These are phyloP conservation scores for Raphanus sativus DNA, from an alignment of 345 rosid species.

Conservation along the genomic window DNA sequence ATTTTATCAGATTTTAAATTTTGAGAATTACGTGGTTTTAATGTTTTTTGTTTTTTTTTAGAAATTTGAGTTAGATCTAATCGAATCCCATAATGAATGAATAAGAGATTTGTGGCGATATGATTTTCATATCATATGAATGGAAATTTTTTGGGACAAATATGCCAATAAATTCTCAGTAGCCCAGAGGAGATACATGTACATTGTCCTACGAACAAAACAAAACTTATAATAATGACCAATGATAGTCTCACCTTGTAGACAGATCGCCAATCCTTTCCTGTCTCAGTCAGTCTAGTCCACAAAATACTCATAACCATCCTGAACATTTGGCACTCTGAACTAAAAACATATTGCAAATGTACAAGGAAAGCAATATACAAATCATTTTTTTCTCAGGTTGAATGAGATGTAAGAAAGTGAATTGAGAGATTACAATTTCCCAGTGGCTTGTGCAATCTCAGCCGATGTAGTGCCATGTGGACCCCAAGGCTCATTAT, in stretches of 20 bases:
- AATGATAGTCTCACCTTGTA: background rate
- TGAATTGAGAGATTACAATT: conserved; percentile 56
- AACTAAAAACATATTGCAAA: conserved; percentile 47
- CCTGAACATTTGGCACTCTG: conserved; percentile 95
- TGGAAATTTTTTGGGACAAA: too few relatives aligned
- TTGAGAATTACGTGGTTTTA: background rate
- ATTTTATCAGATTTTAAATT: too few relatives aligned
- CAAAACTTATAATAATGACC: too few relatives aligned
- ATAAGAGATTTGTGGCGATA: background rate
- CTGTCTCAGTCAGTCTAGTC: conserved; percentile 84
- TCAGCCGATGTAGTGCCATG: conserved; percentile 92
- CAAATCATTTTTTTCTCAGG: background rate
- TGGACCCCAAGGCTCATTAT: conserved; percentile 99
- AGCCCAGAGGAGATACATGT: too few relatives aligned
- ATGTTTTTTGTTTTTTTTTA: too few relatives aligned
- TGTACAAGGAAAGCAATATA: conserved; percentile 21
- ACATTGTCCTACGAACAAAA: too few relatives aligned
- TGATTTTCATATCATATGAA: too few relatives aligned
- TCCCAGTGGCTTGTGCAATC: conserved; percentile 88
- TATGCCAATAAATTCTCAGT: too few relatives aligned
- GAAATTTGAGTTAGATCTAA: too few relatives aligned
- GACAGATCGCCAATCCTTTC: conserved; percentile 96
- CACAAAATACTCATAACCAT: conserved; percentile 91
- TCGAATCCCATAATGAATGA: background rate
- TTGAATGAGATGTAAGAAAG: background rate